Conservation (phyloP, 2,329 filamentous ascomycete species). For the Cytospora paraplurivora region DNA sequence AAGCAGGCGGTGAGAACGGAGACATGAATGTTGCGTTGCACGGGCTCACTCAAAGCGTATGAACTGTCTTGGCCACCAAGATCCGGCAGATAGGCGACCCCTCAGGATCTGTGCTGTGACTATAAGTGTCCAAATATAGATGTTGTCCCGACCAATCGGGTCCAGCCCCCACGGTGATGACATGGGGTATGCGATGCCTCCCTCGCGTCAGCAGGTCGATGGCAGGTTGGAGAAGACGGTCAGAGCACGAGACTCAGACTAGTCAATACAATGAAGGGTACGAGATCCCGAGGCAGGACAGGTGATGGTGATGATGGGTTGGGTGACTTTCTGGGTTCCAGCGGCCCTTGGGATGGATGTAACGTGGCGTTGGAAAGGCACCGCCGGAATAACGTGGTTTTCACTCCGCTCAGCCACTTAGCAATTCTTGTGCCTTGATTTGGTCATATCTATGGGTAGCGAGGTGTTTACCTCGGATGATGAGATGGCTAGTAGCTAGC, state of each 20-base stretch:
- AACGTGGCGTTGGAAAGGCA: background rate
- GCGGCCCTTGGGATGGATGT: background rate
- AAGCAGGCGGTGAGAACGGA: background rate
- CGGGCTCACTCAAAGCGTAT: background rate
- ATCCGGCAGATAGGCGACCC: background rate
- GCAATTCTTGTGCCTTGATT: constrained; percentile 14
- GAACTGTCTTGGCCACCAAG: background rate
- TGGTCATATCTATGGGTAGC: background rate
- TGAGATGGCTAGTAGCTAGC: constrained; percentile 5
- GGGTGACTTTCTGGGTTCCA: constrained; percentile 11
- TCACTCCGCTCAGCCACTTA: constrained; percentile 19
- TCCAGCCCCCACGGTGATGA: background rate
- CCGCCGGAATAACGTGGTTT: constrained; percentile 13
- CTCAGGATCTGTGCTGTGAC: background rate
- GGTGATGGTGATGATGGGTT: constrained; percentile 6
- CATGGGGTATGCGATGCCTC: background rate
- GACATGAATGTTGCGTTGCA: background rate
- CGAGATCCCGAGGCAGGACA: background rate
- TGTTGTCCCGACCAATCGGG: background rate
- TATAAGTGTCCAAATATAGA: background rate
- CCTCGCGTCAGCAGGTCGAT: background rate
- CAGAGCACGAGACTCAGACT: background rate
- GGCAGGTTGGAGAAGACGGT: background rate
- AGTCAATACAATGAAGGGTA: background rate
- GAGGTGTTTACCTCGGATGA: background rate